Evolutionary conservation across 805 yeast species (phyloP).

Genomic region (Ogataea sp.): DNA sequence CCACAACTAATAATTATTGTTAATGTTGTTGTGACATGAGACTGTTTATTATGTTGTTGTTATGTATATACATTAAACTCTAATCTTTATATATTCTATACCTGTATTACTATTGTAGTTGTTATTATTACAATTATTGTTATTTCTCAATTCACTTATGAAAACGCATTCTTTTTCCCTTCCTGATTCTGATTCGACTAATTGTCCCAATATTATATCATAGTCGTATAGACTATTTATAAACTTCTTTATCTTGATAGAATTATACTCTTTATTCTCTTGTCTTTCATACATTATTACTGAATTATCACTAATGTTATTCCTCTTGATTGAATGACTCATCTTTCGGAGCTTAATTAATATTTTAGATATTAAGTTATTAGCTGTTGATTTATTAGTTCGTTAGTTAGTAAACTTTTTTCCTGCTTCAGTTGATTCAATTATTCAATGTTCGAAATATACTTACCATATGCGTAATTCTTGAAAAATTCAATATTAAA

Average conservation of each 20-base stretch:
- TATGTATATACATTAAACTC: too few relatives aligned
- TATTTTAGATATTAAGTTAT: not conserved
- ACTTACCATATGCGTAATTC: constrained; percentile 17
- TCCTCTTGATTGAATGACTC: constrained; percentile 12
- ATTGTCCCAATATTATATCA: too few relatives aligned
- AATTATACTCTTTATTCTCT: constrained; percentile 6
- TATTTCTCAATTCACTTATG: not conserved
- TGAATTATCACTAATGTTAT: not conserved
- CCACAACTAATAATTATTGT: too few relatives aligned
- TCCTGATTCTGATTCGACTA: too few relatives aligned
- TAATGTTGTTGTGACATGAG: too few relatives aligned
- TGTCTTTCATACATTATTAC: constrained; percentile 13
- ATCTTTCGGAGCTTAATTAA: constrained; percentile 12
- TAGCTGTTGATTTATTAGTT: not conserved
- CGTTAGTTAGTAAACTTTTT: not conserved
- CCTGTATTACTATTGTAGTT: too few relatives aligned
- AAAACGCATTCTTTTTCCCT: too few relatives aligned
- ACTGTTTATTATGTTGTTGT: too few relatives aligned
- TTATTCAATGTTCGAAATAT: not conserved
- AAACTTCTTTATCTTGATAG: constrained; percentile 13
- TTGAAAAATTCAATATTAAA: constrained; percentile 18
- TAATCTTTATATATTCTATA: not conserved
- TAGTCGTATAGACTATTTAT: constrained; percentile 15
- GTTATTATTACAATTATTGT: too few relatives aligned
- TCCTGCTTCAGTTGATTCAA: too few relatives aligned